Percentiles rank a stretch among this genome's conserved stretches.
phyloP scores from a whole-genome alignment of 139 green algal species.

The Tetradesmus obliquus region DNA sequence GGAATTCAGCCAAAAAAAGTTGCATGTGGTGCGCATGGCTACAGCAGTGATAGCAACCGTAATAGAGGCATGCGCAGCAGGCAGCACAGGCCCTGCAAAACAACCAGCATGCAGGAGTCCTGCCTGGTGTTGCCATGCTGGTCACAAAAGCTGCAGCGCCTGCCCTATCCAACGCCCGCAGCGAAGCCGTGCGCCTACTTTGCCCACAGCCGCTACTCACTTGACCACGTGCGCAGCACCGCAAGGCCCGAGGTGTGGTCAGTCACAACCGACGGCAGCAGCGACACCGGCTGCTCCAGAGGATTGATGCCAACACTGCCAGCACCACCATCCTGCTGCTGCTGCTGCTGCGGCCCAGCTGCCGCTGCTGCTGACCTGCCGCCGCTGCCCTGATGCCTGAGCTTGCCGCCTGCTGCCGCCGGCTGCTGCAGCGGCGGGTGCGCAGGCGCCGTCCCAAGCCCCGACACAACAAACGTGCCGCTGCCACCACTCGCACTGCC shows the following conservation, averaged over 20 bases:
- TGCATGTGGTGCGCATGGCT: no score
- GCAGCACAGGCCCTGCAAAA: no score
- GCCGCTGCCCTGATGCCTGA: not conserved
- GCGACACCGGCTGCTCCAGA: not conserved
- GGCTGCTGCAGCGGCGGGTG: not conserved
- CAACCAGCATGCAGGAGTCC: no score
- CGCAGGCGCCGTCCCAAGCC: conserved; percentile 23
- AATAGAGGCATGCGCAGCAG: no score
- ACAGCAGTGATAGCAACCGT: no score
- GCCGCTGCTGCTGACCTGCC: not conserved
- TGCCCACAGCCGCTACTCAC: not conserved
- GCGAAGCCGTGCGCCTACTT: not conserved
- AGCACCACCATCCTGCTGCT: conserved; percentile 20
- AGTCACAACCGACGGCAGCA: conserved; percentile 39
- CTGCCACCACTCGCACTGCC: not conserved
- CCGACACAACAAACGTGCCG: not conserved
- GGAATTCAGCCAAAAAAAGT: no score
- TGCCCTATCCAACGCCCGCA: no score
- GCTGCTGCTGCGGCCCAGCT: not conserved
- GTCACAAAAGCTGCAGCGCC: no score
- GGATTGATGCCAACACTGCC: not conserved
- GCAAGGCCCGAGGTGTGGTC: conserved; percentile 47
- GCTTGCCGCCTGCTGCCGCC: conserved; percentile 29
- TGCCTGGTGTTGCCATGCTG: no score
- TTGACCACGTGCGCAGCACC: conserved; percentile 46